Percentiles rank a stretch among this genome's conserved stretches.
Evolutionary conservation across 108 stramenopile species (phyloP).

Genomic region (Licmophora abbreviata): DNA sequence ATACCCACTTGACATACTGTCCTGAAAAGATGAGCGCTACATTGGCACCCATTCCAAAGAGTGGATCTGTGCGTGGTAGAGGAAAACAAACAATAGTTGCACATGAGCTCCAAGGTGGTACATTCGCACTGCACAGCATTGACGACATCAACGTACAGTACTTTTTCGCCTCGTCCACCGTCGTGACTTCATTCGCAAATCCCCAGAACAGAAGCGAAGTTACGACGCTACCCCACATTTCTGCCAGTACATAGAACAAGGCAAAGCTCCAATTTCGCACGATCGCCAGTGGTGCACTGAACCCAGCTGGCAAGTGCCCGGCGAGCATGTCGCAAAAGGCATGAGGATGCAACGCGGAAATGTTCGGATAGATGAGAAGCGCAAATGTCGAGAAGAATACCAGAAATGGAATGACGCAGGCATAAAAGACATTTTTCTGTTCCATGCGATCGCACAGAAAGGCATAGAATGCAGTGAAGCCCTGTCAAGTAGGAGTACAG

Average conservation of each 20-base stretch:
- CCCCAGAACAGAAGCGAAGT: constrained; percentile 96
- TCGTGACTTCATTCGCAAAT: constrained; percentile 96
- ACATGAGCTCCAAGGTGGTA: too few species aligned
- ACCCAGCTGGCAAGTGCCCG: constrained; percentile 54
- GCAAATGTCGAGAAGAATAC: constrained; percentile 89
- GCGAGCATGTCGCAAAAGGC: constrained; percentile 74
- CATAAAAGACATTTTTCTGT: constrained; percentile 85
- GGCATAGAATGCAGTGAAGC: constrained; percentile 87
- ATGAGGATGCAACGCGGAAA: constrained; percentile 80
- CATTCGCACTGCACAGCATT: background rate
- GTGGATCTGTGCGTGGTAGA: constrained; percentile 88
- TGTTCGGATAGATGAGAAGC: constrained; percentile 80
- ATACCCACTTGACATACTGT: constrained; percentile 92
- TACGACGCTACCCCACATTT: constrained; percentile 97
- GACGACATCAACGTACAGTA: constrained; percentile 92
- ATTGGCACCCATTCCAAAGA: constrained; percentile 94
- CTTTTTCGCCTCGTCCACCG: constrained; percentile 93
- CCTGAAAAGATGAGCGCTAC: constrained; percentile 94
- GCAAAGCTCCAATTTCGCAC: constrained; percentile 95
- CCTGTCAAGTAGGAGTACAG: constrained; percentile 7
- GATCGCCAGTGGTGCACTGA: constrained; percentile 75
- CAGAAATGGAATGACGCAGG: constrained; percentile 82
- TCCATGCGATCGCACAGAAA: constrained; percentile 81
- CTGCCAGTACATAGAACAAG: constrained; percentile 95
- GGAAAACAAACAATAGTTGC: too few species aligned